Conservation (phyloP, 129 eudicot genomes). For the Erigeron canadensis region DNA sequence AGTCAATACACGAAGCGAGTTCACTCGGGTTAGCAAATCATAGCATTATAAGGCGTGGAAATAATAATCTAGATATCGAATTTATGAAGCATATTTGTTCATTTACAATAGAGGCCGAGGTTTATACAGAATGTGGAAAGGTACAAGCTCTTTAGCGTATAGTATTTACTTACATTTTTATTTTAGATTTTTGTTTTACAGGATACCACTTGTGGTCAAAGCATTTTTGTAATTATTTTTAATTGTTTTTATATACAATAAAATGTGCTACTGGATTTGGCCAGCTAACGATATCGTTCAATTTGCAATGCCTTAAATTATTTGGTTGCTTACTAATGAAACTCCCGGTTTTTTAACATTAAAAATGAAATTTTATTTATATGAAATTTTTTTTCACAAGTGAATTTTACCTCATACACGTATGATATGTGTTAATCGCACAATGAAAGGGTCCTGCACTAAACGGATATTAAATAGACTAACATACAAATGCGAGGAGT, state of each 20-base stretch:
- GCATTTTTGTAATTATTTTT: constrained; percentile 36
- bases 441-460: too few species aligned
- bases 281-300: constrained; percentile 18
- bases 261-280: neutral
- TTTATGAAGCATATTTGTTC: constrained; percentile 63
- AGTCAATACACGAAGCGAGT: constrained; percentile 69
- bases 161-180: constrained; percentile 14
- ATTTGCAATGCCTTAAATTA: constrained; percentile 10
- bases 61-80: constrained; percentile 56
- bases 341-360: too few species aligned
- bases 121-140: constrained; percentile 67
- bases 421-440: too few species aligned
- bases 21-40: constrained; percentile 38
- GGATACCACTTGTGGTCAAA: neutral
- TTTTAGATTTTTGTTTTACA: constrained; percentile 10
- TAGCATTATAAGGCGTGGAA: constrained; percentile 52
- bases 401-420: too few species aligned
- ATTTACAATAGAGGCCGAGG: constrained; percentile 50
- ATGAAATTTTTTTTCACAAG: too few species aligned
- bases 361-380: too few species aligned
- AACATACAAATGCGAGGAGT: too few species aligned
- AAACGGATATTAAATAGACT: too few species aligned
- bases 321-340: too few species aligned
- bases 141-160: constrained; percentile 36
- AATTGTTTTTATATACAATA: constrained; percentile 12